A percentile compares a stretch with the other conserved stretches of the same genome.
Evolutionary conservation across 345 rosid species (phyloP).

Genomic region (Ailanthus altissimus): DNA sequence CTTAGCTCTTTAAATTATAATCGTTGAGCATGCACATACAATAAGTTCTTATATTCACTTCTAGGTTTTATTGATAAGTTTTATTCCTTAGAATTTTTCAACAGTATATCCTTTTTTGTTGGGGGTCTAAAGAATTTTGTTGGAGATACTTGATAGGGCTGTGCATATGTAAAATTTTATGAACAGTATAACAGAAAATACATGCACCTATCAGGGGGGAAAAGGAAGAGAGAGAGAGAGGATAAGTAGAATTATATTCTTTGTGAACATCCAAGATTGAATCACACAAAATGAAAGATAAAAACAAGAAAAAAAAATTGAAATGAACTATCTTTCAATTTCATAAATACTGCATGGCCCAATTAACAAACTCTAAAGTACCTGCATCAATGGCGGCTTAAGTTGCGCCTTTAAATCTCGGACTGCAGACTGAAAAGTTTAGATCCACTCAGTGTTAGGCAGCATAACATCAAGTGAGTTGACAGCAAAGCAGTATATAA

Average conservation of each 20-base stretch:
- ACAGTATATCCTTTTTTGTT: background rate
- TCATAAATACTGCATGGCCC: background rate
- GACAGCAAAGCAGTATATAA: background rate
- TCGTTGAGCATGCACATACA: background rate
- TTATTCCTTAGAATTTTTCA: no score
- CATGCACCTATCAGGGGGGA: background rate
- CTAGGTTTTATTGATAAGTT: background rate
- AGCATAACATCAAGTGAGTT: background rate
- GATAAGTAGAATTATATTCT: background rate
- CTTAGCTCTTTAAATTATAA: background rate
- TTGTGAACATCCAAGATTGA: background rate
- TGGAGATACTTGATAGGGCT: background rate
- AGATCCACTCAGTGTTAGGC: constrained; percentile 11
- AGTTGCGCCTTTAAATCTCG: constrained; percentile 91
- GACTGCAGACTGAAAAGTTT: constrained; percentile 73
- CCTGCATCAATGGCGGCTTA: constrained; percentile 99
- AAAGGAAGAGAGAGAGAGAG: background rate
- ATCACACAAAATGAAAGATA: background rate
- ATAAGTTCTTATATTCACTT: background rate
- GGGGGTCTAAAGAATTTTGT: background rate
- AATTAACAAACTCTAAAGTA: constrained; percentile 24
- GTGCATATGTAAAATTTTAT: background rate
- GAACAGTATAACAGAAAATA: background rate
- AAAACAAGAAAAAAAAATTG: background rate
- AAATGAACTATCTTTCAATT: background rate